phyloP scores from a whole-genome alignment of 768 basidiomycete species.

The Suillus clintonianus region DNA sequence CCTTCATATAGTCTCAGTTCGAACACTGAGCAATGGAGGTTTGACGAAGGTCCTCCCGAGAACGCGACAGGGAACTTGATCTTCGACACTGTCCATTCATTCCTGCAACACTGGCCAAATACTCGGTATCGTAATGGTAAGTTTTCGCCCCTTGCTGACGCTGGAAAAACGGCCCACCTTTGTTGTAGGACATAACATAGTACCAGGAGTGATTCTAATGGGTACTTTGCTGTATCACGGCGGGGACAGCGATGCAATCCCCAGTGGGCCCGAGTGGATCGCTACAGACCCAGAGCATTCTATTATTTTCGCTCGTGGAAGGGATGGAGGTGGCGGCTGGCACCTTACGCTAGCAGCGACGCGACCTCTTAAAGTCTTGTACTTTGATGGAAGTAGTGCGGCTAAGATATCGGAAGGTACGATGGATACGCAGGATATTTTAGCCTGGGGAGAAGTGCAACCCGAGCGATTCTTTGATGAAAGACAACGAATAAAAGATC shows the following conservation, averaged over 20 bases:
- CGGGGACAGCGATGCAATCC: too few species aligned
- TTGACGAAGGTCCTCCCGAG: conserved; percentile 19
- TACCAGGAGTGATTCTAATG: too few species aligned
- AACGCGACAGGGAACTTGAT: conserved; percentile 35
- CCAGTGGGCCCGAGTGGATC: too few species aligned
- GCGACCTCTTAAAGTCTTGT: conserved; percentile 43
- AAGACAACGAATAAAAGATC: neutral
- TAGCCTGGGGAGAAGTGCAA: too few species aligned
- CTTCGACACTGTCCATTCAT: conserved; percentile 34
- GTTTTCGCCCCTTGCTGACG: neutral
- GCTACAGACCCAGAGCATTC: too few species aligned
- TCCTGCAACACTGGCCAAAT: conserved; percentile 42
- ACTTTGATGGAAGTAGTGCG: conserved; percentile 55
- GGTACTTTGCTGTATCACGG: too few species aligned
- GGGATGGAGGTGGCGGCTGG: too few species aligned
- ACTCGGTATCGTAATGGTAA: conserved; percentile 37
- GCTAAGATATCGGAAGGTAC: conserved; percentile 42
- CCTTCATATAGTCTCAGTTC: neutral
- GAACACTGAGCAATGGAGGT: conserved; percentile 15
- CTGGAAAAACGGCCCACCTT: too few species aligned
- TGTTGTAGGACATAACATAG: too few species aligned
- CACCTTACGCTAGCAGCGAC: too few species aligned
- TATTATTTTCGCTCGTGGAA: too few species aligned
- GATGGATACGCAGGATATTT: conserved; percentile 30
- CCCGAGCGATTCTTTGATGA: too few species aligned